Evolutionary conservation across 2,329 filamentous ascomycete genomes (phyloP).

Genomic region (Sclerotiophoma versabilis): DNA sequence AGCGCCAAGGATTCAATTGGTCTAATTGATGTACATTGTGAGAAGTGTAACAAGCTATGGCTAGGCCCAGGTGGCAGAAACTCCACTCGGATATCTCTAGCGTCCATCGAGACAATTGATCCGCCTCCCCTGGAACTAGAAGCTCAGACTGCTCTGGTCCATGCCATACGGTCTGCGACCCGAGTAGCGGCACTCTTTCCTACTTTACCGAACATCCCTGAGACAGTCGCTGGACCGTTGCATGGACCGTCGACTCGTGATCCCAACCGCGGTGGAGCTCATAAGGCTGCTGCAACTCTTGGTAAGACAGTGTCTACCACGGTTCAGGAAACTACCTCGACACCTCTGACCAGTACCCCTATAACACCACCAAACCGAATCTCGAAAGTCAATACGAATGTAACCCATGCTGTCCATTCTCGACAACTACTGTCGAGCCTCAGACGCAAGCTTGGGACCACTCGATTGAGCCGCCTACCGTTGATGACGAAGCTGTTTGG

Average conservation of each 20-base stretch:
- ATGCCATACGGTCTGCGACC: slow-evolving; percentile 31
- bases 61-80: slow-evolving; percentile 34
- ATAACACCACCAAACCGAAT: too few relatives aligned
- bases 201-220: neutral
- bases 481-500: too few relatives aligned
- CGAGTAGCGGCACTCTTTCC: slow-evolving; percentile 24
- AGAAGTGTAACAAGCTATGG: slow-evolving; percentile 34
- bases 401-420: too few relatives aligned
- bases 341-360: too few relatives aligned
- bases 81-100: slow-evolving; percentile 33
- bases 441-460: too few relatives aligned
- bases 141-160: slow-evolving; percentile 25
- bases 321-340: too few relatives aligned
- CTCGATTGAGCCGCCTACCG: too few relatives aligned
- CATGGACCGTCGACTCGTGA: neutral
- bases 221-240: neutral
- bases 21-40: slow-evolving; percentile 30
- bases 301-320: too few relatives aligned
- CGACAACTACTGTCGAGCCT: too few relatives aligned
- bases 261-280: neutral
- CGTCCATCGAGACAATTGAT: slow-evolving; percentile 30
- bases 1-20: slow-evolving; percentile 19
- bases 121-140: slow-evolving; percentile 23
- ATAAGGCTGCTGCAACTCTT: too few relatives aligned
- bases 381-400: too few relatives aligned